Evolutionary conservation across 169 alveolate species (phyloP).

Genomic region (Cryptosporidium sp.): DNA sequence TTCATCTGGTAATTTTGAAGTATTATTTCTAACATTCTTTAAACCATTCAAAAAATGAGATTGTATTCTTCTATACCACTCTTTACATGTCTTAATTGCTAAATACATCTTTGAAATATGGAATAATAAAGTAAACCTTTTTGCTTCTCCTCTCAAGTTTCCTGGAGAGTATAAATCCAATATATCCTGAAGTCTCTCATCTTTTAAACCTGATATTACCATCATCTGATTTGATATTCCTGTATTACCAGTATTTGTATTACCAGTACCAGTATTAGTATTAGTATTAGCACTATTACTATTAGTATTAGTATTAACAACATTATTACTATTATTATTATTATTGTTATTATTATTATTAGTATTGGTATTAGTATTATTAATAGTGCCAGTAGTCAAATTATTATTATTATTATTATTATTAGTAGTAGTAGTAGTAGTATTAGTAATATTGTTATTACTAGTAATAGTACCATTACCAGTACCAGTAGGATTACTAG

Average conservation of each 20-base stretch:
- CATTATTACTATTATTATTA: background rate
- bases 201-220: background rate
- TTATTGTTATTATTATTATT: background rate
- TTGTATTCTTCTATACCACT: conserved; percentile 38
- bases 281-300: background rate
- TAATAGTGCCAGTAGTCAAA: background rate
- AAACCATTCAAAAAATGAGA: conserved; percentile 25
- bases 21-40: background rate
- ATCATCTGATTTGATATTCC: background rate
- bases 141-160: conserved; percentile 57
- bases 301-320: background rate
- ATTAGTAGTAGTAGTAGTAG: background rate
- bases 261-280: background rate
- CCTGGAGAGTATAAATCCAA: conserved; percentile 4
- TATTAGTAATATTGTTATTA: too few relatives aligned
- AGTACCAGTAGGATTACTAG: too few relatives aligned
- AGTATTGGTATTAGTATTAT: background rate
- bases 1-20: background rate
- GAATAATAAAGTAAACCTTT: conserved; percentile 40
- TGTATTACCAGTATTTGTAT: background rate
- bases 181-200: background rate
- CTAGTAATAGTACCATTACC: too few relatives aligned
- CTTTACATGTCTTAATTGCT: conserved; percentile 53
- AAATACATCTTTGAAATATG: conserved; percentile 30
- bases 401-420: background rate